Conservation (phyloP, 495 filamentous ascomycete genomes). For the Lasiosphaeria ovina region DNA sequence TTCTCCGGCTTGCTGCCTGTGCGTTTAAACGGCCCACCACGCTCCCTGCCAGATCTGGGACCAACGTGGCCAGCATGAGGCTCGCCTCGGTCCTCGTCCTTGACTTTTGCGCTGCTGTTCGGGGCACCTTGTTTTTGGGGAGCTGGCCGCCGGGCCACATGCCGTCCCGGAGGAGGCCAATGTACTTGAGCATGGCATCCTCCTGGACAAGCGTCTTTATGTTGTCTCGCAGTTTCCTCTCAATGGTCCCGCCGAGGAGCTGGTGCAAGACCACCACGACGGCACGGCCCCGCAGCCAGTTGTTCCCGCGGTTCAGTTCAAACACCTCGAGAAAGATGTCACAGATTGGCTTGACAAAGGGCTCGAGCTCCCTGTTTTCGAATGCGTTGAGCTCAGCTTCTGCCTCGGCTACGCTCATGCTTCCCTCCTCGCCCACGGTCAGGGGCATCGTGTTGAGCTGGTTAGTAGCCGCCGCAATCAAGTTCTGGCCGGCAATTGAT, state of each 20-base stretch:
- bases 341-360: slow-evolving; percentile 97
- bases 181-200: slow-evolving; percentile 72
- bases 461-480: slow-evolving; percentile 82
- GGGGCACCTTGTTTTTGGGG: slow-evolving; percentile 47
- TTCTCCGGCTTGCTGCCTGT: slow-evolving; percentile 73
- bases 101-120: slow-evolving; percentile 65
- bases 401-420: slow-evolving; percentile 76
- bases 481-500: slow-evolving; percentile 85
- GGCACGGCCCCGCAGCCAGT: slow-evolving; percentile 89
- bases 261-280: slow-evolving; percentile 90
- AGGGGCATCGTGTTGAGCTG: slow-evolving; percentile 61
- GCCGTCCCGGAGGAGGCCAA: slow-evolving; percentile 63
- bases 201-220: slow-evolving; percentile 68
- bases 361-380: slow-evolving; percentile 80
- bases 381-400: slow-evolving; percentile 94
- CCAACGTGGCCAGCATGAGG: slow-evolving; percentile 73
- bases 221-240: slow-evolving; percentile 86
- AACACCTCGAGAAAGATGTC: slow-evolving; percentile 97
- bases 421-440: slow-evolving; percentile 44
- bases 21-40: slow-evolving; percentile 84
- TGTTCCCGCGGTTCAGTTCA: slow-evolving; percentile 89
- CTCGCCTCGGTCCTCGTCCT: slow-evolving; percentile 72
- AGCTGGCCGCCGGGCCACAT: slow-evolving; percentile 74
- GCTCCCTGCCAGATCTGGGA: slow-evolving; percentile 79
- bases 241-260: slow-evolving; percentile 86